Conservation (phyloP, 2,329 filamentous ascomycete species). For the Thermoascus crustaceus region DNA sequence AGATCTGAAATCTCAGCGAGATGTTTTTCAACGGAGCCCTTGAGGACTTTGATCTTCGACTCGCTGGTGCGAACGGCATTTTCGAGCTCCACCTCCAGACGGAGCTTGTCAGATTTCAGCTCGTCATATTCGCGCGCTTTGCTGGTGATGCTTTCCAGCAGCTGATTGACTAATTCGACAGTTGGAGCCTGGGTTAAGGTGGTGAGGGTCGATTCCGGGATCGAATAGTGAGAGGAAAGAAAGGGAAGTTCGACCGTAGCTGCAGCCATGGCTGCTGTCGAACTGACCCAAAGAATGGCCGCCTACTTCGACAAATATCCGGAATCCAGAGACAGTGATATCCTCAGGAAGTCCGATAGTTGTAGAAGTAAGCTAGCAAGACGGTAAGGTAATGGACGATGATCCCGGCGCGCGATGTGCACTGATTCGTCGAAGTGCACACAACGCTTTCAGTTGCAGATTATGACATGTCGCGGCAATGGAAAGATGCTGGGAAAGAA, state of each 20-base stretch:
- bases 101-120: slow-evolving; percentile 78
- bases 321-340: no score
- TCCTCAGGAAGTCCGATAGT: slow-evolving; percentile 17
- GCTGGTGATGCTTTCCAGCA: slow-evolving; percentile 64
- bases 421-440: slow-evolving; percentile 12
- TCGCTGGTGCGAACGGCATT: slow-evolving; percentile 79
- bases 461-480: slow-evolving; percentile 13
- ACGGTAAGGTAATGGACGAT: slow-evolving; percentile 7
- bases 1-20: slow-evolving; percentile 76
- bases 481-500: slow-evolving; percentile 7
- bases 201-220: slow-evolving; percentile 49
- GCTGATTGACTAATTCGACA: slow-evolving; percentile 63
- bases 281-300: no score
- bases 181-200: slow-evolving; percentile 56
- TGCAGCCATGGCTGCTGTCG: slow-evolving; percentile 47
- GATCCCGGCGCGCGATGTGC: slow-evolving; percentile 8
- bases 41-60: slow-evolving; percentile 71
- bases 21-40: slow-evolving; percentile 71
- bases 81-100: slow-evolving; percentile 86
- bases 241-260: slow-evolving; percentile 51
- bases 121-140: slow-evolving; percentile 79
- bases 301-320: no score
- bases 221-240: slow-evolving; percentile 50
- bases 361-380: no score
- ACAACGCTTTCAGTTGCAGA: slow-evolving; percentile 8